Conservation (phyloP, 177 flowering plant species). For the Telopea speciosissima region DNA sequence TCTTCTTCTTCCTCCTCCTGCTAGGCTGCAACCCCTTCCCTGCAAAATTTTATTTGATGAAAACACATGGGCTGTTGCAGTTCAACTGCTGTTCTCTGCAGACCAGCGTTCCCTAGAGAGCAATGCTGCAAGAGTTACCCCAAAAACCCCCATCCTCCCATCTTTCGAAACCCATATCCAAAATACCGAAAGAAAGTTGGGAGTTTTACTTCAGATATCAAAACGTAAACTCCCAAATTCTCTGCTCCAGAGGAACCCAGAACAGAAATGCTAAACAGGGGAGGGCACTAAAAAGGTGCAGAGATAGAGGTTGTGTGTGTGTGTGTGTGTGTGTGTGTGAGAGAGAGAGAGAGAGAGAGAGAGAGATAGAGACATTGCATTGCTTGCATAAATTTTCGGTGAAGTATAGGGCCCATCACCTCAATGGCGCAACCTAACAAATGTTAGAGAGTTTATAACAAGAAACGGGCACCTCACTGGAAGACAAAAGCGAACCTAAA, state of each 20-base stretch:
- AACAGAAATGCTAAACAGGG: conserved; percentile 25
- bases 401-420: conserved; percentile 45
- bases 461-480: conserved; percentile 18
- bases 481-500: conserved; percentile 30
- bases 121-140: not conserved
- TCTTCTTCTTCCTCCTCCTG: too few species aligned
- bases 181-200: not conserved
- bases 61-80: too few species aligned
- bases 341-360: too few species aligned
- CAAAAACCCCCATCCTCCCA: not conserved
- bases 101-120: too few species aligned
- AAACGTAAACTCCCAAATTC: not conserved
- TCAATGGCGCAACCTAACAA: conserved; percentile 45
- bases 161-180: conserved; percentile 9
- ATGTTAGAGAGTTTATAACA: conserved; percentile 27
- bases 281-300: conserved; percentile 19
- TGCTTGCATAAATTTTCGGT: conserved; percentile 30
- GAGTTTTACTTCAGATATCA: not conserved
- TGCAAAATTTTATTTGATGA: too few species aligned
- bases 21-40: too few species aligned
- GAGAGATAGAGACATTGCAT: not conserved
- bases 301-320: conserved; percentile 18
- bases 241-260: conserved; percentile 1
- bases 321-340: too few species aligned
- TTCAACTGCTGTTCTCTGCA: too few species aligned